phyloP scores from a whole-genome alignment of 2,329 filamentous ascomycete genomes.

The Aureobasidium sp. region DNA sequence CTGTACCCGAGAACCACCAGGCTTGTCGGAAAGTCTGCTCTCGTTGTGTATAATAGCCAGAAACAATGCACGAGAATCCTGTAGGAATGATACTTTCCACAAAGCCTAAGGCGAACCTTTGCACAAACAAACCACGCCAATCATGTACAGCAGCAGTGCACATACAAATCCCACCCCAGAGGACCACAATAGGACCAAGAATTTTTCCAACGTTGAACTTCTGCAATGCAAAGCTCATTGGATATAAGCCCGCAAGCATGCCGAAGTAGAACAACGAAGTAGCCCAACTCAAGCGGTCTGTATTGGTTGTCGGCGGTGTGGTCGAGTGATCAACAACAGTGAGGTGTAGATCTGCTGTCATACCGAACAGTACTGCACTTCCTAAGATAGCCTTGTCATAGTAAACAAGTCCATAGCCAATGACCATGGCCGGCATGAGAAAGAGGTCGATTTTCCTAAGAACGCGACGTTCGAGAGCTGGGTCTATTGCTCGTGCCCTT shows the following conservation, averaged over 20 bases:
- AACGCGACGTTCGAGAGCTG: constrained; percentile 48
- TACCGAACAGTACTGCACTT: constrained; percentile 65
- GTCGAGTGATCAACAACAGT: constrained; percentile 46
- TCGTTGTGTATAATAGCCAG: constrained; percentile 34
- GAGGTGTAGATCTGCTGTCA: constrained; percentile 62
- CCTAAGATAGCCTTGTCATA: constrained; percentile 69
- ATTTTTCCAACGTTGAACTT: constrained; percentile 59
- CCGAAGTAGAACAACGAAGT: constrained; percentile 77
- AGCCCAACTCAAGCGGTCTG: constrained; percentile 65
- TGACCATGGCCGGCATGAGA: constrained; percentile 59
- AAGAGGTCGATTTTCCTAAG: constrained; percentile 61
- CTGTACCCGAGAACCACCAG: constrained; percentile 26
- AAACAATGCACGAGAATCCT: constrained; percentile 50
- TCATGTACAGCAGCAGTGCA: constrained; percentile 59
- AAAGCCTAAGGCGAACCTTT: constrained; percentile 51
- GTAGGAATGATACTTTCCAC: constrained; percentile 52
- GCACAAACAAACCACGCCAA: constrained; percentile 54
- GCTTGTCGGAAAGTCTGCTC: constrained; percentile 32
- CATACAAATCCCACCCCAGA: constrained; percentile 63
- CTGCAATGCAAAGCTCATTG: constrained; percentile 65
- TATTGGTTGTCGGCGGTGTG: constrained; percentile 54
- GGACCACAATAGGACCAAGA: constrained; percentile 55
- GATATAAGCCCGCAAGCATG: constrained; percentile 67
- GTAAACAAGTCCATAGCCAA: constrained; percentile 61
- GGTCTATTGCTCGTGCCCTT: constrained; percentile 48